phyloP scores from a whole-genome alignment of 345 rosid genomes.

The Kernera saxatilis region DNA sequence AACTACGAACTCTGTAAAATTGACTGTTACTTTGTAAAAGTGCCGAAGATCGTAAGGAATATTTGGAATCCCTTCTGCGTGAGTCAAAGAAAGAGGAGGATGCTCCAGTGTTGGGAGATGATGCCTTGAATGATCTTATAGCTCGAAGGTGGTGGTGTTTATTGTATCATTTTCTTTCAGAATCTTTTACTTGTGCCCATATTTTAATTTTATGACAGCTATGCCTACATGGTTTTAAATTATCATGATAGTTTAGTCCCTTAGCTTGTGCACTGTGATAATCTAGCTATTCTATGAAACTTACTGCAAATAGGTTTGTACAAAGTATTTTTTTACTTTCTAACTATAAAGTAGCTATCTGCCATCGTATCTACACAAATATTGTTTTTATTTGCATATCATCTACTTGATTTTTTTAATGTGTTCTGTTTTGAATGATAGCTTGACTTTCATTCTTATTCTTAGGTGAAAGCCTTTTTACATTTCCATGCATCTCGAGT shows the following conservation, averaged over 20 bases:
- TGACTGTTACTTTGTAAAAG: conserved; percentile 37
- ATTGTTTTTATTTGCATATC: neutral
- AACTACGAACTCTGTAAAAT: neutral
- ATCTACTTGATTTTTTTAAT: neutral
- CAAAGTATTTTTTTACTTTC: neutral
- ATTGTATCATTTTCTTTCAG: neutral
- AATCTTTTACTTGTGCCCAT: neutral
- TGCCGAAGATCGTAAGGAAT: conserved; percentile 94
- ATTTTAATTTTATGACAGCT: neutral
- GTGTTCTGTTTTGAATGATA: neutral
- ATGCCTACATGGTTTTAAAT: neutral
- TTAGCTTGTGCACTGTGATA: neutral
- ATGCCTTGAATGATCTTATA: conserved; percentile 68
- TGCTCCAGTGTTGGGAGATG: conserved; percentile 84
- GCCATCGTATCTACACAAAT: neutral
- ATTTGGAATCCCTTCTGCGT: conserved; percentile 78
- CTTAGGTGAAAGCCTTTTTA: neutral
- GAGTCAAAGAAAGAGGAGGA: conserved; percentile 95
- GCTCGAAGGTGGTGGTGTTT: conserved; percentile 67
- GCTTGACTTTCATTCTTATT: neutral
- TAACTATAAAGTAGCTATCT: neutral
- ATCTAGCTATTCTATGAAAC: neutral
- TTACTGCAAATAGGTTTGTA: neutral
- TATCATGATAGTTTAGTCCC: neutral
- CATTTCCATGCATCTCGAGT: conserved; percentile 1